Percentiles rank a stretch among this genome's conserved stretches.
Evolutionary conservation across 2,329 filamentous ascomycete species (phyloP).

Genomic region (Sarocladium kiliense): DNA sequence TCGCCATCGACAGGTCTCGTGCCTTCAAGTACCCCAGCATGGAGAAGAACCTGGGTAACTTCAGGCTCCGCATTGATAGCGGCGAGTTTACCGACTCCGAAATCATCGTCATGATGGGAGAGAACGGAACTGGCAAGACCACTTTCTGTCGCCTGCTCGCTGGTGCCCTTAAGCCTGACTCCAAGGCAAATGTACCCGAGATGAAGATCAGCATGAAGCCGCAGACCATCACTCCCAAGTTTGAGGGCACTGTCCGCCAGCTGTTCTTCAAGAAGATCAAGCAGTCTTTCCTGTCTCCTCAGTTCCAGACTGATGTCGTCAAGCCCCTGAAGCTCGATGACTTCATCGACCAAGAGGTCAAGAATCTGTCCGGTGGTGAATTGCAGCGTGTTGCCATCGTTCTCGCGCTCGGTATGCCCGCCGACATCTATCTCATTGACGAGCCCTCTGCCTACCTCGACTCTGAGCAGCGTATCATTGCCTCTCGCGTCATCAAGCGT

Average conservation of each 20-base stretch:
- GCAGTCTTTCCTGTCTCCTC: slow-evolving; percentile 88
- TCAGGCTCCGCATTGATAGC: slow-evolving; percentile 74
- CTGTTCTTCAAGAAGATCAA: slow-evolving; percentile 99
- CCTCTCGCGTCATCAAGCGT: slow-evolving; percentile 95
- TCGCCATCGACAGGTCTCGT: slow-evolving; percentile 75
- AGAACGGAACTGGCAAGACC: slow-evolving; percentile 99
- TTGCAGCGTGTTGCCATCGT: slow-evolving; percentile 98
- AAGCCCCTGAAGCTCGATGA: slow-evolving; percentile 99
- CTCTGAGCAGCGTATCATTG: slow-evolving; percentile 98
- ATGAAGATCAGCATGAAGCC: slow-evolving; percentile 99
- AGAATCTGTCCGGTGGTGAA: slow-evolving; percentile 98
- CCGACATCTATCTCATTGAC: slow-evolving; percentile 97
- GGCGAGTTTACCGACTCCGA: slow-evolving; percentile 96
- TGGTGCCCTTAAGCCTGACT: slow-evolving; percentile 87
- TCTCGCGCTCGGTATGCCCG: slow-evolving; percentile 87
- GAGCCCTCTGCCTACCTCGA: slow-evolving; percentile 97
- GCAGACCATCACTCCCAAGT: slow-evolving; percentile 98
- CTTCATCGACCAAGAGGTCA: slow-evolving; percentile 99
- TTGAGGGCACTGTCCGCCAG: slow-evolving; percentile 92
- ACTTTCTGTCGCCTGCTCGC: slow-evolving; percentile 97
- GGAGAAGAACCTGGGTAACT: slow-evolving; percentile 87
- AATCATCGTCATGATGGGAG: slow-evolving; percentile 99
- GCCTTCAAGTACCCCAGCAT: slow-evolving; percentile 85
- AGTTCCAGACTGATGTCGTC: slow-evolving; percentile 99
- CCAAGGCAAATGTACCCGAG: slow-evolving; percentile 69